These are phyloP conservation scores for Alisma plantagoaquatica DNA, from an alignment of 106 monocot species.

Conservation along the genomic window DNA sequence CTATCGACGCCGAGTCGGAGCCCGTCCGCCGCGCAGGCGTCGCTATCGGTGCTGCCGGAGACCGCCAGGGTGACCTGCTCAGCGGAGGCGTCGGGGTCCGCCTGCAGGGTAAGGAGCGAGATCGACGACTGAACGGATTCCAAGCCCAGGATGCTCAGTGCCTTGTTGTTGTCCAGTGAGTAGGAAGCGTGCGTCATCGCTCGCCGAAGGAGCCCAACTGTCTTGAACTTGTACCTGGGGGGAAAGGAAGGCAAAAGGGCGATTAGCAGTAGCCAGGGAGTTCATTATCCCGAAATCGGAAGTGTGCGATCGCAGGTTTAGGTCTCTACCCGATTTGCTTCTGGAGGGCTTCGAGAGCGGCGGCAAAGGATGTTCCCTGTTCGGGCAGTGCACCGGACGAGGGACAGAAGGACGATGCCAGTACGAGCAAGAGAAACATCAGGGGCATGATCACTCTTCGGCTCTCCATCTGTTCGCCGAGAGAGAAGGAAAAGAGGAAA, in stretches of 20 bases:
- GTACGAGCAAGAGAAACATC: too few species aligned
- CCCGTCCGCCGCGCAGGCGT: slow-evolving; percentile 25
- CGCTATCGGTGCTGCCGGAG: slow-evolving; percentile 1
- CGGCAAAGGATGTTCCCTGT: slow-evolving; percentile 24
- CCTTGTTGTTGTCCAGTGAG: slow-evolving; percentile 41
- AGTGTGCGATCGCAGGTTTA: not conserved
- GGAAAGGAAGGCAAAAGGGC: too few species aligned
- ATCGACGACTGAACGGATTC: slow-evolving; percentile 22
- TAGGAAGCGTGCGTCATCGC: slow-evolving; percentile 61
- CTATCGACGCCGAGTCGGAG: slow-evolving; percentile 21
- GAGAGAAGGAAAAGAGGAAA: too few species aligned
- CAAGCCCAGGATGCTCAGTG: slow-evolving; percentile 44
- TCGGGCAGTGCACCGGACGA: too few species aligned
- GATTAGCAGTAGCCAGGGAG: not conserved
- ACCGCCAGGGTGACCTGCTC: slow-evolving; percentile 18
- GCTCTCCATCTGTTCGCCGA: too few species aligned
- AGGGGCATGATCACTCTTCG: too few species aligned
- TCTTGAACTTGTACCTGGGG: slow-evolving; percentile 32
- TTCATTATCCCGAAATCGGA: too few species aligned
- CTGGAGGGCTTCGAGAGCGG: slow-evolving; percentile 29
- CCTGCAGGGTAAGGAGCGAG: slow-evolving; percentile 22
- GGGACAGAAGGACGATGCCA: too few species aligned
- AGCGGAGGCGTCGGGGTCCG: slow-evolving; percentile 27
- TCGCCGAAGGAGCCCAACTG: slow-evolving; percentile 31
- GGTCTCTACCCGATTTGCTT: slow-evolving; percentile 21